Percentiles rank a stretch among this genome's conserved stretches.
These are phyloP conservation scores for Perkinsus chesapeaki DNA, from an alignment of 169 alveolate genomes.

Conservation along the genomic window DNA sequence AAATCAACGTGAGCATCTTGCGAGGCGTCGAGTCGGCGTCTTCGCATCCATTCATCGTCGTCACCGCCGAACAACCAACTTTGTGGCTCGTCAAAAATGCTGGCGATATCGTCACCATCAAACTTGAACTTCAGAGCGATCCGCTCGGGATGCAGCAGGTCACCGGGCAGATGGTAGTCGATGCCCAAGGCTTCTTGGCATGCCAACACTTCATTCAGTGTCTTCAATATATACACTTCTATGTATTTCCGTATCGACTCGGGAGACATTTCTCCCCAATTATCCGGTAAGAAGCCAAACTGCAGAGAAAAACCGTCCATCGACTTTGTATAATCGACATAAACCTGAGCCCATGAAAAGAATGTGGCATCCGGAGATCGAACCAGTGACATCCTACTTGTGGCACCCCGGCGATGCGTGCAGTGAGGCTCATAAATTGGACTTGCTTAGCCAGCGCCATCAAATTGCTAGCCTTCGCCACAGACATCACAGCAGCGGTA, in stretches of 20 bases:
- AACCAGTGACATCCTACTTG: background rate
- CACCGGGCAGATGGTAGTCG: background rate
- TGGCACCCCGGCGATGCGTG: constrained; percentile 1
- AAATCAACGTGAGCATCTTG: background rate
- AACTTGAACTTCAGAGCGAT: background rate
- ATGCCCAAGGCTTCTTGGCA: background rate
- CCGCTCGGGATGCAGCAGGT: background rate
- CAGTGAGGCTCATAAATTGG: constrained; percentile 10
- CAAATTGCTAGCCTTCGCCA: constrained; percentile 5
- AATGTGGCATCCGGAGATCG: background rate
- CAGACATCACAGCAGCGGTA: constrained; percentile 7
- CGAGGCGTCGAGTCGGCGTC: background rate
- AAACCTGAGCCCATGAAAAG: background rate
- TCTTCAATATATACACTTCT: background rate
- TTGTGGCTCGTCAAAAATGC: background rate
- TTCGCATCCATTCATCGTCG: background rate
- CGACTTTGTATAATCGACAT: background rate
- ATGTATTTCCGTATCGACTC: background rate
- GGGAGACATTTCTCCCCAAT: background rate
- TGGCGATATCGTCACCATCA: background rate
- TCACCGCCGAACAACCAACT: background rate
- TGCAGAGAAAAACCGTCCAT: background rate
- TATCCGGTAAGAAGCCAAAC: background rate
- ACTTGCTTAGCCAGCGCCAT: constrained; percentile 15
- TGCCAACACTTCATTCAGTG: background rate